phyloP scores from a whole-genome alignment of 1,284 basidiomycete species.

The Inonotus obliquus region DNA sequence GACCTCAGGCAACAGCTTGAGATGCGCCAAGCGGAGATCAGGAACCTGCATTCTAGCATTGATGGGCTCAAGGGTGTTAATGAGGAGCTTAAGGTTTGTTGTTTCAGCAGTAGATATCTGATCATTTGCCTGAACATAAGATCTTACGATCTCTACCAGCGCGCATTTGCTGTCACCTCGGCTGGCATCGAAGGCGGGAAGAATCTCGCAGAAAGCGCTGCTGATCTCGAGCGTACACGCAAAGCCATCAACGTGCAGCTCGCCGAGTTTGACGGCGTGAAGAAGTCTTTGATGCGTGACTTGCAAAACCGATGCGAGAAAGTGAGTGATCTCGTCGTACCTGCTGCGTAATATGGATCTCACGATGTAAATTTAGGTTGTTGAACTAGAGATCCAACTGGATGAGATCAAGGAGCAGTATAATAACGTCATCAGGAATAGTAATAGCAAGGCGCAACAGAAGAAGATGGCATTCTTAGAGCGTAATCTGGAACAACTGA shows the following conservation, averaged over 20 bases:
- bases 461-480: slow-evolving; percentile 99
- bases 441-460: slow-evolving; percentile 97
- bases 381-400: slow-evolving; percentile 97
- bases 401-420: slow-evolving; percentile 99
- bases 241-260: slow-evolving; percentile 97
- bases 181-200: slow-evolving; percentile 96
- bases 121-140: not conserved
- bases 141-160: slow-evolving; percentile 42
- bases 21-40: slow-evolving; percentile 80
- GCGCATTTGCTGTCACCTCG: slow-evolving; percentile 93
- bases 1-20: slow-evolving; percentile 93
- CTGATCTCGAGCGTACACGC: slow-evolving; percentile 94
- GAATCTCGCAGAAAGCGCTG: slow-evolving; percentile 92
- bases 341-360: not conserved
- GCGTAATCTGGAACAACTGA: slow-evolving; percentile 94
- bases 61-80: slow-evolving; percentile 95
- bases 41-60: slow-evolving; percentile 79
- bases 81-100: slow-evolving; percentile 90
- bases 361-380: slow-evolving; percentile 59
- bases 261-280: slow-evolving; percentile 97
- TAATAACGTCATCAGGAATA: slow-evolving; percentile 96
- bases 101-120: slow-evolving; percentile 1
- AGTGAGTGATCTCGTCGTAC: slow-evolving; percentile 40
- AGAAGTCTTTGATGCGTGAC: slow-evolving; percentile 98
- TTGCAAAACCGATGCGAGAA: slow-evolving; percentile 99